A percentile compares a stretch with the other conserved stretches of the same genome.
phyloP scores from a whole-genome alignment of 345 rosid genomes.

The Eucalyptus erythrocorys region DNA sequence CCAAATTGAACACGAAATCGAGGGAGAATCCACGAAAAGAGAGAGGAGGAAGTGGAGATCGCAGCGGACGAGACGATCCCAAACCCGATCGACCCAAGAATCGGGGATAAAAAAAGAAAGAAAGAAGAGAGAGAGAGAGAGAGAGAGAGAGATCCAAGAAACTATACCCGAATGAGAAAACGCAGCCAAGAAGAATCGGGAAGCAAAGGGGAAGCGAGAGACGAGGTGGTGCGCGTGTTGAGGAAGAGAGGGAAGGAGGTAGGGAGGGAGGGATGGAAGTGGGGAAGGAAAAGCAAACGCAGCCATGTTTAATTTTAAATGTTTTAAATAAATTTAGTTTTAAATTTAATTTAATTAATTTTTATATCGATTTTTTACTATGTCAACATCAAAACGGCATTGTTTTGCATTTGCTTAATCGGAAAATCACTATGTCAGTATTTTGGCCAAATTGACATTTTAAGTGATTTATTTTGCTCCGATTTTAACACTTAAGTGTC shows the following conservation, averaged over 20 bases:
- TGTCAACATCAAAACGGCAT: too few relatives aligned
- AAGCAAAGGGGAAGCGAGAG: not conserved
- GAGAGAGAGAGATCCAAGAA: too few relatives aligned
- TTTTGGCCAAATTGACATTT: too few relatives aligned
- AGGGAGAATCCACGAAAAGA: accelerated
- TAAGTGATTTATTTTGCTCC: too few relatives aligned
- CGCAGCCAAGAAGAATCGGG: not conserved
- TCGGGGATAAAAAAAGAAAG: not conserved
- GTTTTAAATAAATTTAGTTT: too few relatives aligned
- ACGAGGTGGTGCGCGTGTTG: not conserved
- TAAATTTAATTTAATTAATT: too few relatives aligned
- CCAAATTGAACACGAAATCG: not conserved
- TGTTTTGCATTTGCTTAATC: too few relatives aligned
- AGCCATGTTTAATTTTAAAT: too few relatives aligned
- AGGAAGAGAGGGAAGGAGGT: not conserved
- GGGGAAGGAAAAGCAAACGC: too few relatives aligned
- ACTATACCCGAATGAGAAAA: not conserved
- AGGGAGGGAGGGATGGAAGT: not conserved
- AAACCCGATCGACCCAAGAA: not conserved
- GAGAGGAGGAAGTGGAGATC: not conserved
- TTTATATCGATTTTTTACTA: too few relatives aligned
- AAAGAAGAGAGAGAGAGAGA: not conserved
- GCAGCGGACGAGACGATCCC: not conserved
- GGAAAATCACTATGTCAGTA: too few relatives aligned
- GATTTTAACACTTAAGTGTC: too few relatives aligned